These are phyloP conservation scores for Purpureocillium takamizusanense DNA, from an alignment of 2,329 filamentous ascomycete species.

Conservation along the genomic window DNA sequence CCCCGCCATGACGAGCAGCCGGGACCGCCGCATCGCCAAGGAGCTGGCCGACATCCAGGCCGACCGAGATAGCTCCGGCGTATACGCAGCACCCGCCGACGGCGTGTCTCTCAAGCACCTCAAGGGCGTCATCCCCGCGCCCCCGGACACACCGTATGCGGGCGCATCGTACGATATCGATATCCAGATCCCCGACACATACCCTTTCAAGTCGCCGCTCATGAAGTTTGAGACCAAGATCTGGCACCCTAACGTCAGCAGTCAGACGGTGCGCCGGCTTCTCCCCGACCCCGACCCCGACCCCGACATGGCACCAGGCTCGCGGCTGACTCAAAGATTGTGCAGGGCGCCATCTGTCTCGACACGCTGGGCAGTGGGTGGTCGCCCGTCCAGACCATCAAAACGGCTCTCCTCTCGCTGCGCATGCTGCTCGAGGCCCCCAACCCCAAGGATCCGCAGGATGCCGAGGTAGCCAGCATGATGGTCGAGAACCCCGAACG, in stretches of 20 bases:
- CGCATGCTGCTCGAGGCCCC: constrained; percentile 89
- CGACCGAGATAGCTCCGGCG: constrained; percentile 66
- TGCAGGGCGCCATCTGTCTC: constrained; percentile 87
- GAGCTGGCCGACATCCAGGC: constrained; percentile 66
- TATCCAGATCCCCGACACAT: constrained; percentile 78
- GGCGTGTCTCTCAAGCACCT: constrained; percentile 71
- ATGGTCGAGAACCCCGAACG: constrained; percentile 68
- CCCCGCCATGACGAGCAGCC: constrained; percentile 37
- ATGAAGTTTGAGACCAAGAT: constrained; percentile 92
- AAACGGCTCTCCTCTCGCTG: constrained; percentile 85
- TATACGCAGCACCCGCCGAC: constrained; percentile 57
- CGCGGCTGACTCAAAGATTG: background rate
- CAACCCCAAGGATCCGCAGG: constrained; percentile 93
- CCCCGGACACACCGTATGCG: constrained; percentile 88
- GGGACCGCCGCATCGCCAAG: constrained; percentile 58
- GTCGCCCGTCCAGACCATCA: constrained; percentile 95
- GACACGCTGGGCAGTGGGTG: constrained; percentile 84
- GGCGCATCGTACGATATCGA: constrained; percentile 76
- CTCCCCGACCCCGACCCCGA: background rate
- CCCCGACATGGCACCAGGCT: constrained; percentile 2
- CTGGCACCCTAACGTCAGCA: constrained; percentile 97
- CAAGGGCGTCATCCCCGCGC: constrained; percentile 73
- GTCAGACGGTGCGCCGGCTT: constrained; percentile 63
- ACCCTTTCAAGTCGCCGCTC: constrained; percentile 84
- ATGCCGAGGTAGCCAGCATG: constrained; percentile 91